These are phyloP conservation scores for Hygrophorus pudorinus DNA, from an alignment of 768 basidiomycete genomes.

Conservation along the genomic window DNA sequence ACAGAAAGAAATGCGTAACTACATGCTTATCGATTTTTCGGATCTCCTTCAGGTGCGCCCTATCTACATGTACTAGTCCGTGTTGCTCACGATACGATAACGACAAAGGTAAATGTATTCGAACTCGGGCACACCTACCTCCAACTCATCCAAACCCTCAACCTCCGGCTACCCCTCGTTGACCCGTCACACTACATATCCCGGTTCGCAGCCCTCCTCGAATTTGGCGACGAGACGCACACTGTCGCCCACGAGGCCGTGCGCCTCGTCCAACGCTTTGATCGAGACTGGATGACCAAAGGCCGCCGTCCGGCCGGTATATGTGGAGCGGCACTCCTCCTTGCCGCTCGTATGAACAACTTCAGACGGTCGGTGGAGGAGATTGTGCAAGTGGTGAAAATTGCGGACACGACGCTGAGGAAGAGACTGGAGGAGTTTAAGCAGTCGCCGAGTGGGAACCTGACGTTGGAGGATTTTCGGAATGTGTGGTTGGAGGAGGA, in stretches of 20 bases:
- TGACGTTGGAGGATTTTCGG: slow-evolving; percentile 85
- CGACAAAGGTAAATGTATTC: slow-evolving; percentile 83
- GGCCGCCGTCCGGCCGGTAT: slow-evolving; percentile 95
- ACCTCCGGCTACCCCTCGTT: slow-evolving; percentile 77
- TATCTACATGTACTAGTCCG: neutral
- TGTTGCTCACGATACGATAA: neutral
- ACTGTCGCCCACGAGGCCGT: slow-evolving; percentile 89
- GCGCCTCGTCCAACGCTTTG: slow-evolving; percentile 86
- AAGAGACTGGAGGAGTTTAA: slow-evolving; percentile 95
- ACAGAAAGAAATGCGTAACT: slow-evolving; percentile 81
- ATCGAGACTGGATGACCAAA: slow-evolving; percentile 94
- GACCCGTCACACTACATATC: slow-evolving; percentile 97
- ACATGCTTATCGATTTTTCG: slow-evolving; percentile 99
- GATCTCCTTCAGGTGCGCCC: slow-evolving; percentile 72
- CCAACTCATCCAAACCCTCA: slow-evolving; percentile 82
- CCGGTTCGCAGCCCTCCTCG: slow-evolving; percentile 88
- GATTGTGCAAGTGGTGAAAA: slow-evolving; percentile 98
- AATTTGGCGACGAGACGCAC: slow-evolving; percentile 92
- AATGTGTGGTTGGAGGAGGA: slow-evolving; percentile 88
- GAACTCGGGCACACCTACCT: slow-evolving; percentile 95
- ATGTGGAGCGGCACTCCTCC: slow-evolving; percentile 89
- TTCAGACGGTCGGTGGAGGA: slow-evolving; percentile 89
- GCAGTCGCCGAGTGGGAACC: slow-evolving; percentile 71
- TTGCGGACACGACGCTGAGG: slow-evolving; percentile 89
- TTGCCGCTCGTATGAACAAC: slow-evolving; percentile 98